Evolutionary conservation across 106 monocot species (phyloP).

Genomic region (Alisma plantagoaquatica): DNA sequence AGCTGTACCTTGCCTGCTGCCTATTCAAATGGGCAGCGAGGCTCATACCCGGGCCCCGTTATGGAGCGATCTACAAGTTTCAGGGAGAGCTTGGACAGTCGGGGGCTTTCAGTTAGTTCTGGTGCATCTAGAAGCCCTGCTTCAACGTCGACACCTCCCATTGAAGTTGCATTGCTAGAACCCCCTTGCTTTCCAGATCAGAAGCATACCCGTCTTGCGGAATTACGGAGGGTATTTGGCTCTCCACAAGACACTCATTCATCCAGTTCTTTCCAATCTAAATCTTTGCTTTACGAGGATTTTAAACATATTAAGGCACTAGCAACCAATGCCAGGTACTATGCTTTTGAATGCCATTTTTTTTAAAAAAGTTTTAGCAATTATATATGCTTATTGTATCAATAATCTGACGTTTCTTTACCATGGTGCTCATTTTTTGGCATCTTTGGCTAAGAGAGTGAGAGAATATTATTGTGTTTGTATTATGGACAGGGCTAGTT

Average conservation of each 20-base stretch:
- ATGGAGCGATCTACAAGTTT: conserved; percentile 70
- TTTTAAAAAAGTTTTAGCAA: no score
- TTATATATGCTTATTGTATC: no score
- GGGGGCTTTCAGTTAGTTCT: conserved; percentile 20
- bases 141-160: neutral
- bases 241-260: conserved; percentile 62
- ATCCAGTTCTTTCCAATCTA: conserved; percentile 48
- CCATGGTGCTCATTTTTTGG: no score
- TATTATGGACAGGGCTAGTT: no score
- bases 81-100: conserved; percentile 45
- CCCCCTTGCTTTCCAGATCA: conserved; percentile 38
- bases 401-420: no score
- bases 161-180: conserved; percentile 40
- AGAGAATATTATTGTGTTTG: no score
- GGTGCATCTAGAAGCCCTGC: conserved; percentile 26
- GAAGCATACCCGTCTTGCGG: conserved; percentile 46
- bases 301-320: conserved; percentile 53
- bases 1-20: conserved; percentile 33
- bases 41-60: conserved; percentile 27
- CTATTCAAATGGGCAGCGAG: conserved; percentile 42
- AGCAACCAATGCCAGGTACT: conserved; percentile 41
- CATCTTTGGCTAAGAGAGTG: no score
- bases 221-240: conserved; percentile 66
- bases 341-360: no score
- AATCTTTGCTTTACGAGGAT: conserved; percentile 51